Evolutionary conservation across 2,329 filamentous ascomycete species (phyloP).

Genomic region (Pyrenochaeta sp.): DNA sequence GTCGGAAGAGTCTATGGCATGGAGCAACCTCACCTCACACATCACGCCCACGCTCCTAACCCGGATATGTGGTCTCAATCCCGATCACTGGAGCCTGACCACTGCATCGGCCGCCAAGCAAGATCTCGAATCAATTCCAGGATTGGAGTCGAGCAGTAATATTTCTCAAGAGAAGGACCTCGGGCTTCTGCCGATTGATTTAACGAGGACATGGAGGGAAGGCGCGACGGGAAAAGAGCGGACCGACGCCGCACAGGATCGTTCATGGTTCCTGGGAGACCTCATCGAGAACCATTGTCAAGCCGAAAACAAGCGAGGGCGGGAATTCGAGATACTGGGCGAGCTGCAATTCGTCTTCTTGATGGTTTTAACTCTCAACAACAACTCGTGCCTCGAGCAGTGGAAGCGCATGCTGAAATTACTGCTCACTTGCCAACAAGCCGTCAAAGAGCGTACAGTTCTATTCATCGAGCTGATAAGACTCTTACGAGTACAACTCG

Average conservation of each 20-base stretch:
- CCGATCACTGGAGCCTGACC: slow-evolving; percentile 62
- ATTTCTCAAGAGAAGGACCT: slow-evolving; percentile 52
- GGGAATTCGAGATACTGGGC: slow-evolving; percentile 55
- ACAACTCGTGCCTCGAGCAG: slow-evolving; percentile 70
- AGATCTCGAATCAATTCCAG: slow-evolving; percentile 68
- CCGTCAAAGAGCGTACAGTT: slow-evolving; percentile 56
- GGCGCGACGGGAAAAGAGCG: slow-evolving; percentile 68
- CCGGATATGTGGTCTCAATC: slow-evolving; percentile 57
- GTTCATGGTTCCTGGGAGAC: slow-evolving; percentile 66
- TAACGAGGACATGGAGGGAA: slow-evolving; percentile 68
- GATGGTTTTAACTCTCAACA: slow-evolving; percentile 69
- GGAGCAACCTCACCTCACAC: slow-evolving; percentile 60
- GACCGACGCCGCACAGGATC: slow-evolving; percentile 68
- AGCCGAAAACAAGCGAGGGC: slow-evolving; percentile 29
- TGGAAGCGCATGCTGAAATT: slow-evolving; percentile 68
- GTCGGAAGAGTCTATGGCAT: slow-evolving; percentile 59
- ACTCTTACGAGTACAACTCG: slow-evolving; percentile 61
- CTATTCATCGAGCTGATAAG: slow-evolving; percentile 62
- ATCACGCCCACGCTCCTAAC: slow-evolving; percentile 59
- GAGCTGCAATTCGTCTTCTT: slow-evolving; percentile 70
- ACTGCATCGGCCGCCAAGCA: slow-evolving; percentile 64
- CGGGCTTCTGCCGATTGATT: slow-evolving; percentile 64
- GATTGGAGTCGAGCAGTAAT: slow-evolving; percentile 52
- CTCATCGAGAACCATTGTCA: slow-evolving; percentile 55
- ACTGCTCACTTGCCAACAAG: slow-evolving; percentile 63